These are phyloP conservation scores for Ophiocordyceps robertsii DNA, from an alignment of 2,329 filamentous ascomycete species.

Conservation along the genomic window DNA sequence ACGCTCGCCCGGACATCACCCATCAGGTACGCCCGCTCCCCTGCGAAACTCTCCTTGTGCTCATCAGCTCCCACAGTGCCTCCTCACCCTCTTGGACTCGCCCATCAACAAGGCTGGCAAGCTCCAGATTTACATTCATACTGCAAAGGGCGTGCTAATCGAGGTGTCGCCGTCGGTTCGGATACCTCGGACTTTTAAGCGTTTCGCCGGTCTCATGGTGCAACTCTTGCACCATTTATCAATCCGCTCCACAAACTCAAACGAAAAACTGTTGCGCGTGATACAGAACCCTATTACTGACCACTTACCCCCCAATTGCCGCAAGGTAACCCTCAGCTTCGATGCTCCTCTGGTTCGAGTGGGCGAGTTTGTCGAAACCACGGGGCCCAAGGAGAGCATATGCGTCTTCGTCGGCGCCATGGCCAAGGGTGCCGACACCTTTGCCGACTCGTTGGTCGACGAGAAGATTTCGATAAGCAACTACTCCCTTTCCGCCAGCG, in stretches of 20 bases:
- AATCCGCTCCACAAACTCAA: constrained; percentile 90
- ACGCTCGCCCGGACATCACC: constrained; percentile 93
- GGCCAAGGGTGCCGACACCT: constrained; percentile 93
- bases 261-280: constrained; percentile 93
- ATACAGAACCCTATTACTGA: constrained; percentile 98
- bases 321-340: constrained; percentile 93
- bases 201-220: constrained; percentile 96
- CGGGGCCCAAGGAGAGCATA: constrained; percentile 77
- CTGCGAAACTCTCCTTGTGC: constrained; percentile 11
- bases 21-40: constrained; percentile 57
- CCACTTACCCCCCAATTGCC: constrained; percentile 90
- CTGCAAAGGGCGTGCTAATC: constrained; percentile 91
- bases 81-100: constrained; percentile 92
- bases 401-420: constrained; percentile 97
- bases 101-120: constrained; percentile 97
- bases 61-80: constrained; percentile 51
- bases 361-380: constrained; percentile 71
- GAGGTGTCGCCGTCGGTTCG: constrained; percentile 97
- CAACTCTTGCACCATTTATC: constrained; percentile 91
- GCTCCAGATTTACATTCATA: constrained; percentile 97
- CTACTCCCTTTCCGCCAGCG: constrained; percentile 91
- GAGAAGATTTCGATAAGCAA: constrained; percentile 98
- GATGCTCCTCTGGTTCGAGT: constrained; percentile 80
- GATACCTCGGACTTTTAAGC: constrained; percentile 96
- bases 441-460: constrained; percentile 87